Evolutionary conservation across 2,329 filamentous ascomycete species (phyloP), one percentile per base, ranked within the genome.

Genomic region (Trichoderma afroharzianum): DNA sequence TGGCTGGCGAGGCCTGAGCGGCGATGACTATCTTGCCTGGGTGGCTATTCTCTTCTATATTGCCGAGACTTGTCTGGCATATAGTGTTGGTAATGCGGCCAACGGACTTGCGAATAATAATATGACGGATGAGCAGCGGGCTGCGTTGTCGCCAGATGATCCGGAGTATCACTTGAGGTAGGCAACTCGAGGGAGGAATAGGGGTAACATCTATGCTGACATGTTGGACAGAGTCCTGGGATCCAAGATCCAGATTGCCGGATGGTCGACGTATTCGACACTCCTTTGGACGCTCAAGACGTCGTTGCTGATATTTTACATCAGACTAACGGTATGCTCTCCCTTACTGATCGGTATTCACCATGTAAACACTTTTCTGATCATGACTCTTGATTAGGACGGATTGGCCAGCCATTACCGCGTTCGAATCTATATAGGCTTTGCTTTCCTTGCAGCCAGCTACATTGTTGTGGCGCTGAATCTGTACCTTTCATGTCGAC

Each of bases 21-120:
- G 83, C 1, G 89, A 91, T 77, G 89, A 91, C 73, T 90, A 87
- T 74, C 76, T 91, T 33, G 88, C 90, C 79, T 78, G 85, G 58
- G n/a, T 88, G 21, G 87, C 85, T 6, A 82, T 83, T 72, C 86
- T 89, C 3, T 81, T 88, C 11, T 88, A 88, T 70, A 81, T 82
- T 1, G 77, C 84, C 4, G 85, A 89, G 76, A 85, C 86, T 1
- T 83, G 80, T 3, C 80, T 87, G 12, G 87, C 85, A 21, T 88
- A 88, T 72, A 82, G 81, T 26, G 84, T 88, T 18, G 85, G 85
- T 21, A 83, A 83, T 12, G 80, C 80, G 72, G 86, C 82, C 63
- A 79, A 81, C 58, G 87, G 87, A 0, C 79, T 89, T 3, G 86
- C 88, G 24, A 89, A 90, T 74, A 88, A 88, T 74, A 79, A 82